phyloP scores from a whole-genome alignment of 2,329 filamentous ascomycete species.

The Alternaria metachromatica region DNA sequence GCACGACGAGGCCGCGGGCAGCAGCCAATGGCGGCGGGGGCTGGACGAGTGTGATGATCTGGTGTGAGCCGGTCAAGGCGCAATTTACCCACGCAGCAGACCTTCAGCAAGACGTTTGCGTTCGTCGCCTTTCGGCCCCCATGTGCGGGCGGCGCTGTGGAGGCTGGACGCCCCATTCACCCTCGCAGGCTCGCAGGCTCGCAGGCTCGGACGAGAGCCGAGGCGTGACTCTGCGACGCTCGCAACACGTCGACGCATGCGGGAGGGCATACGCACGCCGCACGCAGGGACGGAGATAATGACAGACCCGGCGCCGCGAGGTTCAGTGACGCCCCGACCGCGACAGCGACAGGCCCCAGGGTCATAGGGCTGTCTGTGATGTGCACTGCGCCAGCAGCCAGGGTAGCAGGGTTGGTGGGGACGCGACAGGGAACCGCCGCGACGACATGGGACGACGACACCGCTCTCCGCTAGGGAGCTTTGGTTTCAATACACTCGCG shows the following conservation, averaged over 20 bases:
- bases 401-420: conserved; percentile 16
- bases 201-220: conserved; percentile 8
- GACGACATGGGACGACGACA: conserved; percentile 24
- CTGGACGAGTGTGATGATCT: conserved; percentile 13
- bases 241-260: background rate
- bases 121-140: conserved; percentile 15
- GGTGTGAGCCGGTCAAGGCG: conserved; percentile 14
- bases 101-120: background rate
- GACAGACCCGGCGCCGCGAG: conserved; percentile 24
- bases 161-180: background rate
- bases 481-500: conserved; percentile 25
- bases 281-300: conserved; percentile 28
- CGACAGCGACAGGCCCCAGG: conserved; percentile 19
- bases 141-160: conserved; percentile 8
- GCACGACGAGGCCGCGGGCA: conserved; percentile 26
- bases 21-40: conserved; percentile 19
- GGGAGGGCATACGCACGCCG: conserved; percentile 8
- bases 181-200: background rate
- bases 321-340: conserved; percentile 6
- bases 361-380: conserved; percentile 32
- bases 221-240: conserved; percentile 1
- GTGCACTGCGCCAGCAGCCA: conserved; percentile 18
- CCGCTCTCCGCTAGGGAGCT: conserved; percentile 34
- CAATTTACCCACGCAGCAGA: conserved; percentile 13
- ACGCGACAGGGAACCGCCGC: conserved; percentile 9